Base-by-base conservation (phyloP, 371 early-diverging fungal genomes). In the Chytridium lagenaria region DNA sequence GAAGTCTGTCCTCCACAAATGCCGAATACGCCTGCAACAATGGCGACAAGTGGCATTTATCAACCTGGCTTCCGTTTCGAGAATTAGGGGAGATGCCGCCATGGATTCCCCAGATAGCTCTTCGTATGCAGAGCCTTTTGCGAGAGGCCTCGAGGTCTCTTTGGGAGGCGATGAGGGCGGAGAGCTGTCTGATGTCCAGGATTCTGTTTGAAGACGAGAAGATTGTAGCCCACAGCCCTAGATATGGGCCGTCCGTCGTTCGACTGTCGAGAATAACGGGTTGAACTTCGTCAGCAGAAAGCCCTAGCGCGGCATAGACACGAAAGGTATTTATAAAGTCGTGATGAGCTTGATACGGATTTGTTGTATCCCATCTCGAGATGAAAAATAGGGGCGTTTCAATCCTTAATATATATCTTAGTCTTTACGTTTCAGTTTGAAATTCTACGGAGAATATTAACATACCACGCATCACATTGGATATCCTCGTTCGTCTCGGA, bases 331-430 rank as follows among this genome's bases (percentile, higher is more conserved):
- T 74, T 0, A 74, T 51, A n/a, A 69, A 40, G 57, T 74, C 74
- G 34, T 74, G 70, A 57, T 70, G 69, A 16, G 69, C 71, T 50
- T 74, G 74, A 57, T 51, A 74, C 16, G 74, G 70, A 57, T 74
- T 74, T 5, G 74, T 74, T 26, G 70, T 69, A 51, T 74, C 74
- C 70, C 69, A 74, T 10, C 74, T 10, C 10, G 19, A 16, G 26
- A 26, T 26, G 26, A 55, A 55, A 26, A 55, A 55, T 5, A 55
- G 55, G 55, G 55, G 55, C 10, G 55, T 55, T 10, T 55, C 55
- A 26, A 55, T 55, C 55, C 63, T 37, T 2, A 34, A 37, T 16
- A 31, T 15, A 7, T 7, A 57, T 23, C 5, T 5, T 36, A 15
- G 31, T 15, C 7, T 63, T 31, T 3, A 37, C 16, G 34, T 34